Conservation (phyloP, 2,329 filamentous ascomycete genomes). For the Aspergillus hiratsukae region DNA sequence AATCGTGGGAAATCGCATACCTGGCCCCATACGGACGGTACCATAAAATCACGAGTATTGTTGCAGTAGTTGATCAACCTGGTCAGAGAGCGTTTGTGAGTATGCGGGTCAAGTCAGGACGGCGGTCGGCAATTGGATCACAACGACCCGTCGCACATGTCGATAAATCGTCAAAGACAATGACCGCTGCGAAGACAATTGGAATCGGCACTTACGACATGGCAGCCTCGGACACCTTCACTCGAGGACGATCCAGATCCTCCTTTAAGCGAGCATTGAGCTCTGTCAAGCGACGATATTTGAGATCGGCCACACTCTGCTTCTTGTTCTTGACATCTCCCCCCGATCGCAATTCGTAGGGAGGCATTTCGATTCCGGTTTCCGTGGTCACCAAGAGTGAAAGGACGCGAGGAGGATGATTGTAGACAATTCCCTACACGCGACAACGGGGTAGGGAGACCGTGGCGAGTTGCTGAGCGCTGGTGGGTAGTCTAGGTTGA, state of each 20-base stretch:
- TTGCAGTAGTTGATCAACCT: constrained; percentile 98
- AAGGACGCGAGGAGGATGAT: background rate
- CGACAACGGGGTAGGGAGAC: constrained; percentile 1
- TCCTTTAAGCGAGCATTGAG: constrained; percentile 94
- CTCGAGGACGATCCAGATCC: constrained; percentile 90
- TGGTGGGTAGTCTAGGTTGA: constrained; percentile 1
- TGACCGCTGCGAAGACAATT: background rate
- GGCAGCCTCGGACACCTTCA: constrained; percentile 90
- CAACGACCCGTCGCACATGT: background rate
- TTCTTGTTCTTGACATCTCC: constrained; percentile 81
- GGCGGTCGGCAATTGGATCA: background rate
- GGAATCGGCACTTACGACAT: constrained; percentile 60
- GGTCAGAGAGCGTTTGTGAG: constrained; percentile 13
- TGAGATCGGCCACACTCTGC: constrained; percentile 98
- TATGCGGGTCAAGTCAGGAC: background rate
- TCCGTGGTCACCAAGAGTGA: background rate
- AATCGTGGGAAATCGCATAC: constrained; percentile 38
- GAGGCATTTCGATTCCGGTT: constrained; percentile 46
- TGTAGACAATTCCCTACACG: constrained; percentile 35
- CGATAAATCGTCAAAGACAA: background rate
- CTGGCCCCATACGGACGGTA: constrained; percentile 91
- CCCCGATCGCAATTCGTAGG: constrained; percentile 63
- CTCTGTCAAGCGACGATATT: constrained; percentile 92
- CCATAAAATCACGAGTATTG: constrained; percentile 98
- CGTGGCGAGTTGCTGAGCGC: background rate